These are phyloP conservation scores for Globisporangium alternatum DNA, from an alignment of 352 stramenopile genomes.

Conservation along the genomic window DNA sequence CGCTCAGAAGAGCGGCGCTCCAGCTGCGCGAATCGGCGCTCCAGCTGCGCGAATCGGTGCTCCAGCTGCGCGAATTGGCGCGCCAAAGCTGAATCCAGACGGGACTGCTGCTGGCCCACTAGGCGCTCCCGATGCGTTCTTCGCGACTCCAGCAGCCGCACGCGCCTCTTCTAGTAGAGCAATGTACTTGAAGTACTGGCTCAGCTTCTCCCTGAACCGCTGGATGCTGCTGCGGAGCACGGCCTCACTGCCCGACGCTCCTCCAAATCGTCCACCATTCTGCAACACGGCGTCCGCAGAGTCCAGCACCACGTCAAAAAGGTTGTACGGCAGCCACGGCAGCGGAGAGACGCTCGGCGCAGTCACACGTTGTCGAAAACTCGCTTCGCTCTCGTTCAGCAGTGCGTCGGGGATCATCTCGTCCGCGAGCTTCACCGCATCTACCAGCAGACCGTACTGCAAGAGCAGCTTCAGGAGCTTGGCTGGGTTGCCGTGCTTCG, in stretches of 20 bases:
- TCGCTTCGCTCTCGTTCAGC: constrained; percentile 32
- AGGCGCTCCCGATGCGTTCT: constrained; percentile 17
- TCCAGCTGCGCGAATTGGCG: constrained; percentile 4
- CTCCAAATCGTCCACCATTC: constrained; percentile 5
- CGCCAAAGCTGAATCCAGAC: constrained; percentile 14
- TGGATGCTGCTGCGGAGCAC: constrained; percentile 32
- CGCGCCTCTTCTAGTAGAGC: constrained; percentile 51
- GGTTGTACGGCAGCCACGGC: constrained; percentile 68
- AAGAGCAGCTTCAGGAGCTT: constrained; percentile 60
- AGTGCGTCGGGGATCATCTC: constrained; percentile 36
- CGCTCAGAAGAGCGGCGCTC: constrained; percentile 5
- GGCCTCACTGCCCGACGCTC: neutral
- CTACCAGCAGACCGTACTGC: constrained; percentile 56
- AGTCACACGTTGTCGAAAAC: constrained; percentile 38
- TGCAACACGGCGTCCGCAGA: constrained; percentile 36
- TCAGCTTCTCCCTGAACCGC: constrained; percentile 37
- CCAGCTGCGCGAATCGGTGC: neutral
- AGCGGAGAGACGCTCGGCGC: constrained; percentile 20
- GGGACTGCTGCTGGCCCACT: neutral
- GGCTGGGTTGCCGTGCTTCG: constrained; percentile 41
- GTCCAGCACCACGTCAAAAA: constrained; percentile 63
- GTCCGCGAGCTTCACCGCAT: constrained; percentile 56
- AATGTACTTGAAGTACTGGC: constrained; percentile 52
- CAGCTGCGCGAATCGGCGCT: neutral
- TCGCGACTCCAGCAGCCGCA: constrained; percentile 40